Evolutionary conservation across 371 early-diverging fungal genomes (phyloP), one percentile per base, ranked within the genome.

Genomic region (Mucor mucedo): DNA sequence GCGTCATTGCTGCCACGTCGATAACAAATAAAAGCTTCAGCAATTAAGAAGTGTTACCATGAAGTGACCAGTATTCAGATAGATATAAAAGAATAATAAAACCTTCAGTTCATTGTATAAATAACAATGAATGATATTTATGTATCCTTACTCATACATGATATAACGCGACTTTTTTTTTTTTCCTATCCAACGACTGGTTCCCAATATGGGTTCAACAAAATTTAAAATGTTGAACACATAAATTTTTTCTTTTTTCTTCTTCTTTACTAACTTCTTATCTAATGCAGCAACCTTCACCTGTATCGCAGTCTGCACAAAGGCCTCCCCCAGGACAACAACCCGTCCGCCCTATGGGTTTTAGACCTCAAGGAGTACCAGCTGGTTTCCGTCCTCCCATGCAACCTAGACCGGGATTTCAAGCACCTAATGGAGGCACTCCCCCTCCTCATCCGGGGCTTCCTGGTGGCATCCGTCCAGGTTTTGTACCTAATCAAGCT

Each of bases 401-500:
- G 30, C 63, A 62, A 39, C 62, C 60, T 48, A 65, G 73, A 67
- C 77, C 73, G 33, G 71, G 69, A 49, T 70, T 77, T 52, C 58
- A 58, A 38, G 61, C 70, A 56, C 63, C 73, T 29, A 55, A 58
- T 38, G 63, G 60, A 35, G 58, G 62, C 11, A 21, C 55, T 16
- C 66, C 67, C 35, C 50, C 63, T 33, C 66, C 65, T 49, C 59
- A 69, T 48, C 70, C 74, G 41, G 71, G 67, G 29, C 52, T 57
- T 42, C 64, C 64, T 50, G 58, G 59, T 33, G 69, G 66, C 50
- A 56, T 64, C 13, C 76, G 72, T 44, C 75, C 77, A 30, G 59
- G 59, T 0, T 62, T 58, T 38, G 29, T 40, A n/a, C 74, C 71
- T 9, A 45, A 35, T 10, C 50, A 48, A 48, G 48, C 11, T 27